Conservation (phyloP, 1,139 yeast genomes). For the Protomyces inouyei region DNA sequence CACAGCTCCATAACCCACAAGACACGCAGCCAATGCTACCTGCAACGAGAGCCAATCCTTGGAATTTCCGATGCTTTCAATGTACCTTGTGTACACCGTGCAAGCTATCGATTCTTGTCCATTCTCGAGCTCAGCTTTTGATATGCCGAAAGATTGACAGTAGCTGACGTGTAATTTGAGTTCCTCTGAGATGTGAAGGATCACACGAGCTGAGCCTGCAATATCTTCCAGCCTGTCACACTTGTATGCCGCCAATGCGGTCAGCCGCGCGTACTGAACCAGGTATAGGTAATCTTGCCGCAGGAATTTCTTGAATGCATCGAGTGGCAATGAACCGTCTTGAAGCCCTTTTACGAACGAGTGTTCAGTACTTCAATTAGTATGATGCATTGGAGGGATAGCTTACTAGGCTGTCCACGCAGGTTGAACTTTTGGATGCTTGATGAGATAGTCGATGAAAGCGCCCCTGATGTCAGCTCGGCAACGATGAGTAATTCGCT, state of each 20-base stretch:
- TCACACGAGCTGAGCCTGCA: constrained; percentile 50
- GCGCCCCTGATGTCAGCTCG: constrained; percentile 37
- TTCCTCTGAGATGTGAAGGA: constrained; percentile 54
- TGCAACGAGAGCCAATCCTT: constrained; percentile 27
- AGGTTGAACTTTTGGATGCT: constrained; percentile 50
- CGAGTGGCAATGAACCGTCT: constrained; percentile 48
- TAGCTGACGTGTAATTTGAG: constrained; percentile 53
- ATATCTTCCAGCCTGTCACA: constrained; percentile 46
- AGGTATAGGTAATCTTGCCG: constrained; percentile 71
- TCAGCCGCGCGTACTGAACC: constrained; percentile 63
- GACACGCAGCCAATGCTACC: constrained; percentile 28
- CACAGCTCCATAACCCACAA: constrained; percentile 27
- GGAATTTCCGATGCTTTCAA: constrained; percentile 38
- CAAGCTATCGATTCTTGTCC: constrained; percentile 56
- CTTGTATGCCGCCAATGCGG: constrained; percentile 59
- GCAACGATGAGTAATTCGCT: not conserved
- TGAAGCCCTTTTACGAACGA: constrained; percentile 57
- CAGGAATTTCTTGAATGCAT: constrained; percentile 54
- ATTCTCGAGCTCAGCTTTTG: constrained; percentile 46
- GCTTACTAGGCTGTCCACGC: constrained; percentile 51
- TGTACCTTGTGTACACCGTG: constrained; percentile 55
- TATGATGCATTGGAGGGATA: not conserved
- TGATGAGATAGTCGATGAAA: constrained; percentile 50
- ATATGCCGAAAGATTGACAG: constrained; percentile 48
- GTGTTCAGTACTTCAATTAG: constrained; percentile 45